Percentiles rank a stretch among this genome's conserved stretches.
phyloP scores from a whole-genome alignment of 1,284 basidiomycete genomes.

The Ustilago bromivora region DNA sequence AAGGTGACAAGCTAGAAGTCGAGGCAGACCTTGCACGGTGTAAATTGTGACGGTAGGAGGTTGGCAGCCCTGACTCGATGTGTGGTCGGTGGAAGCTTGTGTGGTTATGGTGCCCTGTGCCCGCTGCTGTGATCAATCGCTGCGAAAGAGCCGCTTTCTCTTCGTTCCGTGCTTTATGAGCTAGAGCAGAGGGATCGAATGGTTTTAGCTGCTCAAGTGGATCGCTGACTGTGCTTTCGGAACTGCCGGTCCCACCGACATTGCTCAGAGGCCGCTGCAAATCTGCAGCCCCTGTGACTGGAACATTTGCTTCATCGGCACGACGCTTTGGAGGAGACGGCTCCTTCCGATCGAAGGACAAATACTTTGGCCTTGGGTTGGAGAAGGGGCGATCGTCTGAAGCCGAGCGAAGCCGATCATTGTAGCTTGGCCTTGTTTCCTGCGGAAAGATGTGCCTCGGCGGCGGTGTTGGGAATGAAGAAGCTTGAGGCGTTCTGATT shows the following conservation, averaged over 20 bases:
- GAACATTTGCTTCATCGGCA: background rate
- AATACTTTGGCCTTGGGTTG: background rate
- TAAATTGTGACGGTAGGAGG: conserved; percentile 12
- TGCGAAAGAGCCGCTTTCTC: background rate
- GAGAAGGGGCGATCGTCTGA: background rate
- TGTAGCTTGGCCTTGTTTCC: background rate
- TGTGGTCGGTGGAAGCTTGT: conserved; percentile 10
- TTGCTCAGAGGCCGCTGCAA: background rate
- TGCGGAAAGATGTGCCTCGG: background rate
- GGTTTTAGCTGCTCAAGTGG: conserved; percentile 22
- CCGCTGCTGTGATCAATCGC: background rate
- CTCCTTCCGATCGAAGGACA: background rate
- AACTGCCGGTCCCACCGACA: background rate
- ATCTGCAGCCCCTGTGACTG: background rate
- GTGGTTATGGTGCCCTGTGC: background rate
- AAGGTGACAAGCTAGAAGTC: background rate
- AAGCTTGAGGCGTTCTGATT: conserved; percentile 9
- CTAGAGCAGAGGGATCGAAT: background rate
- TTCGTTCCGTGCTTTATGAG: background rate
- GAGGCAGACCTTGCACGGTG: background rate
- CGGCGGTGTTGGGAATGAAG: conserved; percentile 17
- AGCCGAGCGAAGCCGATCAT: background rate
- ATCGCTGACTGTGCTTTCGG: conserved; percentile 10
- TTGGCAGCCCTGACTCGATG: conserved; percentile 19
- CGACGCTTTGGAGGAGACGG: background rate